A percentile compares a stretch with the other conserved stretches of the same genome.
phyloP scores from a whole-genome alignment of 805 yeast species.

The Cyberlindnera samutprakarnensis region DNA sequence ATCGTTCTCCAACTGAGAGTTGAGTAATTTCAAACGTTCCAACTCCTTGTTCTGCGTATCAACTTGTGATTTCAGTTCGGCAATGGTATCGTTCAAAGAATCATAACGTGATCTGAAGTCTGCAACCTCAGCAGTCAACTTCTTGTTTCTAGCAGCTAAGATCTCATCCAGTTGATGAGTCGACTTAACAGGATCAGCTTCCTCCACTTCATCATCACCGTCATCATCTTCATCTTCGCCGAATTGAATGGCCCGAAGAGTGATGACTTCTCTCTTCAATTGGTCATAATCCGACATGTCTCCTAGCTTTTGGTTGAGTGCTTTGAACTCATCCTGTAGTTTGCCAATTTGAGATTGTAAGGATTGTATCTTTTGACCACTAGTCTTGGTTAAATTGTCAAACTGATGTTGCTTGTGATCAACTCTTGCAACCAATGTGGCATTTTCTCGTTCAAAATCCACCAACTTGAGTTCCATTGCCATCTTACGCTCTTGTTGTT shows the following conservation, averaged over 20 bases:
- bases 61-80: constrained; percentile 32
- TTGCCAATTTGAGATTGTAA: constrained; percentile 29
- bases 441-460: constrained; percentile 65
- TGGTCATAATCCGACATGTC: constrained; percentile 70
- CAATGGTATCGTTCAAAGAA: constrained; percentile 33
- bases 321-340: constrained; percentile 39
- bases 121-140: constrained; percentile 62
- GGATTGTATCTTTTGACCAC: constrained; percentile 12
- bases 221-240: constrained; percentile 33
- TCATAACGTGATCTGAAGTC: constrained; percentile 54
- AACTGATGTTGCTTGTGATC: constrained; percentile 37
- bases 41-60: constrained; percentile 30
- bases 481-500: constrained; percentile 33
- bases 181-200: constrained; percentile 17
- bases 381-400: constrained; percentile 21
- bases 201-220: constrained; percentile 17
- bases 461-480: constrained; percentile 36
- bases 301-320: constrained; percentile 41
- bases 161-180: constrained; percentile 41
- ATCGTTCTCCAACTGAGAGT: constrained; percentile 67
- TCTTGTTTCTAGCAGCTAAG: constrained; percentile 62
- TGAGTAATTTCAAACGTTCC: constrained; percentile 35
- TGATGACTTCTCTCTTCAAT: constrained; percentile 64
- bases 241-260: constrained; percentile 70
- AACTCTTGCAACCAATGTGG: constrained; percentile 48